Conservation (phyloP, 2,329 filamentous ascomycete species). For the Ophiocordyceps camponoti-leonardi region DNA sequence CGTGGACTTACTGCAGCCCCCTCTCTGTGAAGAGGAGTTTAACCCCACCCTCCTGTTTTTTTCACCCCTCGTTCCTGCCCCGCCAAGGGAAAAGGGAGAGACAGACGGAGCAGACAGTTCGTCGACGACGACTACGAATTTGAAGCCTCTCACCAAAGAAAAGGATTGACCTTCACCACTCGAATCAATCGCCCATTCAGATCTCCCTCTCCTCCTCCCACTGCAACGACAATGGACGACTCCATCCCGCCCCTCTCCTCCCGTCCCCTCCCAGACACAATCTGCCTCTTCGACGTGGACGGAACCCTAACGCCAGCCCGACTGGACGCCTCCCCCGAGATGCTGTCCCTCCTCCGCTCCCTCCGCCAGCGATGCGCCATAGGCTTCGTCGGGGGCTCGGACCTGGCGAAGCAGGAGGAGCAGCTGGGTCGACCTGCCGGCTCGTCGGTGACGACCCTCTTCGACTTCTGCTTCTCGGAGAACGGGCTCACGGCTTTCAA, state of each 20-base stretch:
- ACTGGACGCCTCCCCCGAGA: constrained; percentile 57
- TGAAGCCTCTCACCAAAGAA: too few species aligned
- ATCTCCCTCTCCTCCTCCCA: too few species aligned
- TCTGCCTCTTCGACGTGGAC: constrained; percentile 93
- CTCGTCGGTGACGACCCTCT: constrained; percentile 61
- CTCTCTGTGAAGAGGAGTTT: too few species aligned
- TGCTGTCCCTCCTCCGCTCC: constrained; percentile 60
- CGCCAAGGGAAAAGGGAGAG: too few species aligned
- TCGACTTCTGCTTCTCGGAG: constrained; percentile 96
- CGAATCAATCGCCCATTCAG: too few species aligned
- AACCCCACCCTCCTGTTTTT: too few species aligned
- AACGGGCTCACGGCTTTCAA: constrained; percentile 90
- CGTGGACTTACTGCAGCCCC: too few species aligned
- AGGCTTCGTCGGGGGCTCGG: constrained; percentile 82
- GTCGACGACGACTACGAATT: too few species aligned
- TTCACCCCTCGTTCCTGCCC: too few species aligned
- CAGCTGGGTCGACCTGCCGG: constrained; percentile 56
- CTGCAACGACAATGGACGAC: constrained; percentile 21
- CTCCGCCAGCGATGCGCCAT: constrained; percentile 81
- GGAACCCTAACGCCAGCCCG: constrained; percentile 76
- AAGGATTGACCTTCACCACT: too few species aligned
- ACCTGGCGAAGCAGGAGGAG: constrained; percentile 89
- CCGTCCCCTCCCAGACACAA: constrained; percentile 80
- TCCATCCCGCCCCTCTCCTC: constrained; percentile 55
- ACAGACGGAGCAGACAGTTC: too few species aligned